phyloP scores from a whole-genome alignment of 805 yeast species.

The Candida krabiensis region DNA sequence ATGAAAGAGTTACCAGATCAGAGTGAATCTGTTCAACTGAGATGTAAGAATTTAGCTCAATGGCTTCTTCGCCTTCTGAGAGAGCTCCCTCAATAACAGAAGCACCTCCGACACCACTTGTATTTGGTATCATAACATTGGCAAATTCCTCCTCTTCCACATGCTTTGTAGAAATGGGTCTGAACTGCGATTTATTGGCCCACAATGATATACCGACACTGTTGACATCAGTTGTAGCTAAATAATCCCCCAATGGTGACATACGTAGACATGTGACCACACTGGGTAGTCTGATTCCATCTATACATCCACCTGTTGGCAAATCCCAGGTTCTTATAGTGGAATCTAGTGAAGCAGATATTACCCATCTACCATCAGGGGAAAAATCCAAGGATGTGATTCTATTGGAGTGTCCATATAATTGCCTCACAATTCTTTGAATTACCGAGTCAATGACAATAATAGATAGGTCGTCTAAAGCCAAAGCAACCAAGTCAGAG shows the following conservation, averaged over 20 bases:
- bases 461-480: conserved; percentile 83
- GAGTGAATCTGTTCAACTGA: conserved; percentile 63
- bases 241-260: conserved; percentile 83
- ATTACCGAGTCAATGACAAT: conserved; percentile 82
- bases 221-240: conserved; percentile 89
- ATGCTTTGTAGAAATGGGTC: conserved; percentile 70
- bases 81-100: conserved; percentile 78
- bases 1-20: conserved; percentile 68
- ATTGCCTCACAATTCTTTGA: conserved; percentile 77
- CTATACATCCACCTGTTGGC: conserved; percentile 96
- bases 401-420: conserved; percentile 87
- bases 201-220: conserved; percentile 90
- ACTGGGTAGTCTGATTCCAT: conserved; percentile 74
- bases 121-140: conserved; percentile 64
- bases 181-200: conserved; percentile 88
- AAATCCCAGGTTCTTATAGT: conserved; percentile 96
- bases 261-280: conserved; percentile 82
- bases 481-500: conserved; percentile 81
- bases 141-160: conserved; percentile 76
- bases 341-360: conserved; percentile 78
- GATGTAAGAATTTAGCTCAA: conserved; percentile 38
- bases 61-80: conserved; percentile 36
- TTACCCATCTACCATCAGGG: conserved; percentile 94
- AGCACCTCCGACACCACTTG: conserved; percentile 75
- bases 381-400: conserved; percentile 87